phyloP scores from a whole-genome alignment of 768 basidiomycete genomes.

The Podaxis rugospora region DNA sequence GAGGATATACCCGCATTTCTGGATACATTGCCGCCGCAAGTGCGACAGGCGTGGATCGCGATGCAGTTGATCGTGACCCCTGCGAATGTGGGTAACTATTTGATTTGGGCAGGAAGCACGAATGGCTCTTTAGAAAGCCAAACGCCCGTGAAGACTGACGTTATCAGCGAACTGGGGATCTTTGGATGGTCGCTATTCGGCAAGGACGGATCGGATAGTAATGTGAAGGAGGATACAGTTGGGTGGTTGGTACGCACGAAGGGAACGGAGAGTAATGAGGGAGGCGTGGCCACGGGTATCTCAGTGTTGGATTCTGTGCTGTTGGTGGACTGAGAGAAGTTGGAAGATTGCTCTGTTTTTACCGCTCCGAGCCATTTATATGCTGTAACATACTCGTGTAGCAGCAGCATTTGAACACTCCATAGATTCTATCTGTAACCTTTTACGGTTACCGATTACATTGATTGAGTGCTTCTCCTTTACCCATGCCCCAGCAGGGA shows the following conservation, averaged over 20 bases:
- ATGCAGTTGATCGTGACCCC: conserved; percentile 92
- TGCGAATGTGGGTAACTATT: conserved; percentile 57
- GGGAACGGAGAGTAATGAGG: conserved; percentile 87
- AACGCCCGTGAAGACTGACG: conserved; percentile 52
- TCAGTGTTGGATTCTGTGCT: conserved; percentile 71
- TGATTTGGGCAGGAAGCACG: conserved; percentile 67
- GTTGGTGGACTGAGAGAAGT: conserved; percentile 38
- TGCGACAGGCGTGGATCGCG: conserved; percentile 87
- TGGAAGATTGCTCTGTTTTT: background rate
- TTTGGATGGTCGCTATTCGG: conserved; percentile 88
- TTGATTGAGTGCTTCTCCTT: too few relatives aligned
- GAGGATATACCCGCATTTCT: conserved; percentile 76
- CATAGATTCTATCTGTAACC: too few relatives aligned
- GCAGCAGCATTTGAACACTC: too few relatives aligned
- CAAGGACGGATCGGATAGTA: conserved; percentile 21
- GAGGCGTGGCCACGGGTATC: conserved; percentile 83
- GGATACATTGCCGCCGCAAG: conserved; percentile 49
- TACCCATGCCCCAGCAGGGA: too few relatives aligned
- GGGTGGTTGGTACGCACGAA: conserved; percentile 91
- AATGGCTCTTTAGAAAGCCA: conserved; percentile 19
- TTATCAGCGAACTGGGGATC: conserved; percentile 87
- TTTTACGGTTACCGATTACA: too few relatives aligned
- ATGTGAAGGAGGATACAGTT: conserved; percentile 56
- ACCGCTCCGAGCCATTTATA: background rate
- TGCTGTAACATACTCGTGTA: too few relatives aligned